phyloP scores from a whole-genome alignment of 768 basidiomycete species.

The Phallus indusiatus region DNA sequence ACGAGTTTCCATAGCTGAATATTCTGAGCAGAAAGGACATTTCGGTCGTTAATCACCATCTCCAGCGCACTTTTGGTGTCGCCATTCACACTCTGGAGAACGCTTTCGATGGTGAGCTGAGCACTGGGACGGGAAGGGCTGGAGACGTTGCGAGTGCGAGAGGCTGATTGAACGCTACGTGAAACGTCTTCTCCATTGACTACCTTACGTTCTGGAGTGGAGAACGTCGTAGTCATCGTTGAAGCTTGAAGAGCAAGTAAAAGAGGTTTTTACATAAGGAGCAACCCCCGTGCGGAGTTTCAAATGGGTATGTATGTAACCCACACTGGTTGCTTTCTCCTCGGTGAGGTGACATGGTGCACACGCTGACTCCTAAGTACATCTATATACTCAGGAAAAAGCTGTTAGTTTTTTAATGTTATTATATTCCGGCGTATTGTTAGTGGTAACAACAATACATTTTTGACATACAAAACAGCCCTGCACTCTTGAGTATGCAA shows the following conservation, averaged over 20 bases:
- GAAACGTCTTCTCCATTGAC: not conserved
- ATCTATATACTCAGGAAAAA: no score
- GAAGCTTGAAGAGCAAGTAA: not conserved
- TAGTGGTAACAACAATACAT: no score
- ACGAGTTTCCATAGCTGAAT: conserved; percentile 91
- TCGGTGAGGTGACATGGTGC: no score
- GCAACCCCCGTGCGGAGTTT: not conserved
- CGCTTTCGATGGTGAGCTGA: conserved; percentile 47
- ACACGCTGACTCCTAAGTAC: no score
- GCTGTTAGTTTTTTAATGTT: no score
- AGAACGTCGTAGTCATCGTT: not conserved
- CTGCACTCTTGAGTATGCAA: no score
- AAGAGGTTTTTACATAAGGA: not conserved
- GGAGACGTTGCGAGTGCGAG: not conserved
- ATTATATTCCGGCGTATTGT: no score
- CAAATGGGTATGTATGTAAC: not conserved
- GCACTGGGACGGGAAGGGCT: conserved; percentile 30
- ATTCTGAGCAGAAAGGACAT: conserved; percentile 73
- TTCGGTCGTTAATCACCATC: conserved; percentile 70
- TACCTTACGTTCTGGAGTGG: conserved; percentile 6
- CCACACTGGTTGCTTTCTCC: no score
- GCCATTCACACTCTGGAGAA: conserved; percentile 21
- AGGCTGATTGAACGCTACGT: not conserved
- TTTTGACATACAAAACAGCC: no score
- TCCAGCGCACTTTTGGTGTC: conserved; percentile 49